phyloP scores from a whole-genome alignment of 306 rosid species.

The Nissolia schottii region DNA sequence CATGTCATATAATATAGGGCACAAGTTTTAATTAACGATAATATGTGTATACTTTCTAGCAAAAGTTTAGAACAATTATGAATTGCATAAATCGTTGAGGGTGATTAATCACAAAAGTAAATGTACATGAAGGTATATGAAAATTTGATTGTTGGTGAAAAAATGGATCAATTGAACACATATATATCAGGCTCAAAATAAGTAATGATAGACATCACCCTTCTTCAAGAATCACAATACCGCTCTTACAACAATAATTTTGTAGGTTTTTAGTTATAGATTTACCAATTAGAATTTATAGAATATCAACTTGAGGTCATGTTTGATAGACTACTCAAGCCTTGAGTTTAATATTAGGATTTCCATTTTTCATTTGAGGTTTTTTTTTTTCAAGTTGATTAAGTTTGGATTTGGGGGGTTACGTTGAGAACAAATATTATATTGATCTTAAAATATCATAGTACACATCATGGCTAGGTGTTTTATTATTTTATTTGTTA shows the following conservation, averaged over 20 bases:
- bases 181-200: neutral
- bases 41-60: neutral
- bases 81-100: neutral
- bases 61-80: neutral
- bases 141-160: neutral
- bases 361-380: too few relatives aligned
- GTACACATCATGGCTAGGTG: too few relatives aligned
- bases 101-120: neutral
- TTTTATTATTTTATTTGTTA: too few relatives aligned
- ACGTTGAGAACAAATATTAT: too few relatives aligned
- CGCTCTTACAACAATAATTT: neutral
- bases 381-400: too few relatives aligned
- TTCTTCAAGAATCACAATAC: neutral
- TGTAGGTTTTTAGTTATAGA: neutral
- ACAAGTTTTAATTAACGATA: neutral
- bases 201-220: neutral
- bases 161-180: constrained; percentile 1
- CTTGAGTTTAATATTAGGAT: too few relatives aligned
- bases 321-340: too few relatives aligned
- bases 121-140: neutral
- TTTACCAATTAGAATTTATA: neutral
- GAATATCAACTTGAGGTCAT: neutral
- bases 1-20: too few relatives aligned
- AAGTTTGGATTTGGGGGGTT: too few relatives aligned
- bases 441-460: too few relatives aligned